Percentiles rank a stretch among this genome's conserved stretches.
These are phyloP conservation scores for Acer saccharum DNA, from an alignment of 345 rosid genomes.

Conservation along the genomic window DNA sequence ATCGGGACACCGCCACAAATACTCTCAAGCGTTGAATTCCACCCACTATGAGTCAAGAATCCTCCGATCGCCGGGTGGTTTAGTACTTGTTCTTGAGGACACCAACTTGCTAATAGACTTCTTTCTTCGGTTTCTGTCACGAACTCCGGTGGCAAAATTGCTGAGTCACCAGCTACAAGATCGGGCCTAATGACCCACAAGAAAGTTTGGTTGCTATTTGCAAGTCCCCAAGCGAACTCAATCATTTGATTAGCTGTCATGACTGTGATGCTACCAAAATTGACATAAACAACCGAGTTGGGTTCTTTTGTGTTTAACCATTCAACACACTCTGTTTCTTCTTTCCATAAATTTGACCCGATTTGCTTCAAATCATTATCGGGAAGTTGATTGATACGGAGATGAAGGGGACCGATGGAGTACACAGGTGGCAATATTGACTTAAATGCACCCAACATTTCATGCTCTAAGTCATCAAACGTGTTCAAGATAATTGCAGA, in stretches of 20 bases:
- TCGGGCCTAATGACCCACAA: conserved; percentile 67
- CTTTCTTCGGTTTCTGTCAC: conserved; percentile 35
- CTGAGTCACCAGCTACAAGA: conserved; percentile 46
- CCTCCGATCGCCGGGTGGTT: conserved; percentile 55
- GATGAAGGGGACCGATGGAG: conserved; percentile 52
- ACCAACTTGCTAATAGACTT: conserved; percentile 50
- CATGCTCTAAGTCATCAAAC: conserved; percentile 44
- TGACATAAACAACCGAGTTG: conserved; percentile 57
- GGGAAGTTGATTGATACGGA: conserved; percentile 25
- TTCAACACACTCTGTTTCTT: conserved; percentile 44
- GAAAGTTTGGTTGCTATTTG: conserved; percentile 48
- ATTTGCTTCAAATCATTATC: conserved; percentile 23
- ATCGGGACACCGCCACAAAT: conserved; percentile 47
- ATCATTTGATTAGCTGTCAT: conserved; percentile 40
- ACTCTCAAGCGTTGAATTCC: conserved; percentile 70
- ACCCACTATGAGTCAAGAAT: conserved; percentile 61
- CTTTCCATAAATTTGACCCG: conserved; percentile 58
- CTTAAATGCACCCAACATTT: conserved; percentile 30
- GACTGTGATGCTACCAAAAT: conserved; percentile 67
- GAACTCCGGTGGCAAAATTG: conserved; percentile 46
- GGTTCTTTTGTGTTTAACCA: conserved; percentile 52
- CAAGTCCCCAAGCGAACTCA: conserved; percentile 76
- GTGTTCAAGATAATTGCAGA: conserved; percentile 57
- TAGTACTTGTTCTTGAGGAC: conserved; percentile 58
- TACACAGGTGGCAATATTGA: conserved; percentile 42